phyloP scores from a whole-genome alignment of 805 yeast genomes.

The Teunomyces gatunensis region DNA sequence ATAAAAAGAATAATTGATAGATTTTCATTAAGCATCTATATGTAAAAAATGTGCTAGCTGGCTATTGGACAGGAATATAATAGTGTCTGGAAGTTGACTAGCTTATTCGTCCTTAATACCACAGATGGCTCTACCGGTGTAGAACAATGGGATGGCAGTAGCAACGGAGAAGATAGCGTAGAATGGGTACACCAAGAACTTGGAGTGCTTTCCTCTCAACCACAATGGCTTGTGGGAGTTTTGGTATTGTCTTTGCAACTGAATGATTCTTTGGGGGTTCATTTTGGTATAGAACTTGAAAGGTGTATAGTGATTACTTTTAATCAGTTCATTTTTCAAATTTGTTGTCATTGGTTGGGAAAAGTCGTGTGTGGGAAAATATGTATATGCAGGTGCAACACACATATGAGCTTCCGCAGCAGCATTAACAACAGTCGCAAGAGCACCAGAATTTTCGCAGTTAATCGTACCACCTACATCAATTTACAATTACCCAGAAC shows the following conservation, averaged over 20 bases:
- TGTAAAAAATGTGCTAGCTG: background rate
- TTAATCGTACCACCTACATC: background rate
- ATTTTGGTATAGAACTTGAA: constrained; percentile 15
- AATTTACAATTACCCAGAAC: background rate
- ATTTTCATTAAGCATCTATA: constrained; percentile 1
- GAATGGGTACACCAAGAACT: constrained; percentile 73
- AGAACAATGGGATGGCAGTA: constrained; percentile 63
- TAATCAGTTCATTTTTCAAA: constrained; percentile 16
- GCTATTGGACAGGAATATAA: background rate
- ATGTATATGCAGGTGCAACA: background rate
- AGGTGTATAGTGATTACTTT: background rate
- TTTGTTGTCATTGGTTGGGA: constrained; percentile 4
- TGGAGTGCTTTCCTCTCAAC: constrained; percentile 50
- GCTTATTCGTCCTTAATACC: constrained; percentile 55
- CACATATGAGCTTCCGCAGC: no score
- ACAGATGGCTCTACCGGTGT: constrained; percentile 66
- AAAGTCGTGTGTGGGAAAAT: background rate
- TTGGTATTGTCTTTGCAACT: constrained; percentile 45
- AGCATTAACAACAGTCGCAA: no score
- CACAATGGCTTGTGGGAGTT: constrained; percentile 41
- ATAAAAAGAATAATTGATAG: background rate
- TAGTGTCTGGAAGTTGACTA: background rate
- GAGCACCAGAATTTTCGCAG: no score
- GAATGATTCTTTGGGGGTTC: constrained; percentile 48
- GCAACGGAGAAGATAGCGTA: constrained; percentile 69